These are phyloP conservation scores for Scedosporium minutisporum DNA, from an alignment of 2,329 filamentous ascomycete genomes.

Conservation along the genomic window DNA sequence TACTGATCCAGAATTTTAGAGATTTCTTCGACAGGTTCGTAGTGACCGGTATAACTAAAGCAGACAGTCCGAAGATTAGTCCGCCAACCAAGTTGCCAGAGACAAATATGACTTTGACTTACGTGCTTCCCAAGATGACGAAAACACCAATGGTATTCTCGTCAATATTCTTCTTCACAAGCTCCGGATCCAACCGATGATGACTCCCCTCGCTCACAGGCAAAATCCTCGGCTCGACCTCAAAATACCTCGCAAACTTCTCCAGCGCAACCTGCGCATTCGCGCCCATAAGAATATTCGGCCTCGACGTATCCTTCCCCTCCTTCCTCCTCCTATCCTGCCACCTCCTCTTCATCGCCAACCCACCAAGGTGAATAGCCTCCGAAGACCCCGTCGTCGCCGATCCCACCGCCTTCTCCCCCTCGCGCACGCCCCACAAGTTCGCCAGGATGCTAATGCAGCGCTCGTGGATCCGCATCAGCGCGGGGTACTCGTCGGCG, in stretches of 20 bases:
- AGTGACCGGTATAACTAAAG: conserved; percentile 55
- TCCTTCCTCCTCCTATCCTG: conserved; percentile 50
- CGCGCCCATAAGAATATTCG: conserved; percentile 66
- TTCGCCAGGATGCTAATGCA: conserved; percentile 61
- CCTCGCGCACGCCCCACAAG: conserved; percentile 53
- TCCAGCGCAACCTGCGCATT: conserved; percentile 65
- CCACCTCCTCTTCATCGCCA: conserved; percentile 70
- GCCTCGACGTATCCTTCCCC: conserved; percentile 53
- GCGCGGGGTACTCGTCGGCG: conserved; percentile 54
- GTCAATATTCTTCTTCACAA: conserved; percentile 58
- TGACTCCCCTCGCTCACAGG: conserved; percentile 52
- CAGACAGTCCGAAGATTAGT: not conserved
- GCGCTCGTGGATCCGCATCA: conserved; percentile 50
- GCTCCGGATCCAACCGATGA: conserved; percentile 52
- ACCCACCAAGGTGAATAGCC: conserved; percentile 59
- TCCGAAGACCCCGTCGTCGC: conserved; percentile 64
- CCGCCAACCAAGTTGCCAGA: not conserved
- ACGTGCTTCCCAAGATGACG: conserved; percentile 58
- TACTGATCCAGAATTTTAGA: conserved; percentile 55
- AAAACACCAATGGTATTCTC: conserved; percentile 73
- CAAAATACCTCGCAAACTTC: conserved; percentile 66
- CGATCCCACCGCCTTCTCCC: conserved; percentile 56
- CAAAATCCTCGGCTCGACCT: conserved; percentile 57
- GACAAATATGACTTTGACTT: not conserved
- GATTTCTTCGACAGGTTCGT: conserved; percentile 61